Conservation (phyloP, 2,329 filamentous ascomycete genomes). For the Colletotrichum liaoningense region DNA sequence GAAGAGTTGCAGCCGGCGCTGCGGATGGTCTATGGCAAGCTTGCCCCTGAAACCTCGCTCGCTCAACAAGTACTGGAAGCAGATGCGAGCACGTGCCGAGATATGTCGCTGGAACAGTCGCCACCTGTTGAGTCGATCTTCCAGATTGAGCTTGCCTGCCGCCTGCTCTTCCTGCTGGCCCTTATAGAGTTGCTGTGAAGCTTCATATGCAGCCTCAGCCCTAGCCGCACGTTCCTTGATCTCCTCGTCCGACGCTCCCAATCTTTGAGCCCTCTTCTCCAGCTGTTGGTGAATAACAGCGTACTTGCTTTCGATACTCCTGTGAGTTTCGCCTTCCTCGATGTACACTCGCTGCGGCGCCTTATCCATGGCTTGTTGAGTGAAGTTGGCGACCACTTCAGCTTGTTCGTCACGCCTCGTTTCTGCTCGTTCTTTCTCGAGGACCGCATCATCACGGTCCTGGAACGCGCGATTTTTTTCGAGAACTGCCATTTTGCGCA, state of each 20-base stretch:
- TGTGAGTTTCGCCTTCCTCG: conserved; percentile 71
- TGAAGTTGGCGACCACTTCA: conserved; percentile 64
- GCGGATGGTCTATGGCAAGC: conserved; percentile 80
- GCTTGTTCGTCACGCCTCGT: conserved; percentile 59
- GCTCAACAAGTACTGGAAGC: conserved; percentile 88
- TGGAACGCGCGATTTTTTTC: conserved; percentile 73
- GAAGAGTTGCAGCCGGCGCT: conserved; percentile 80
- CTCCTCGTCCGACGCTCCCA: conserved; percentile 74
- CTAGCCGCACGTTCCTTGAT: conserved; percentile 64
- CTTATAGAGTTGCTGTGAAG: conserved; percentile 52
- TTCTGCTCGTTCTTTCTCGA: conserved; percentile 57
- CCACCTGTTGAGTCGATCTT: conserved; percentile 80
- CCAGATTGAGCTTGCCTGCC: conserved; percentile 69
- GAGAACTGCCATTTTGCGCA: conserved; percentile 64
- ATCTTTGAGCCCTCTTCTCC: conserved; percentile 63
- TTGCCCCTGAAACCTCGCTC: conserved; percentile 90
- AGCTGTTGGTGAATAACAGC: conserved; percentile 68
- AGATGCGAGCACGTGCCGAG: conserved; percentile 84
- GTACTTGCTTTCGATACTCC: conserved; percentile 66
- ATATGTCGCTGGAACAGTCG: conserved; percentile 85
- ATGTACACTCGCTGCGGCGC: conserved; percentile 69
- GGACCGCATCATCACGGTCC: conserved; percentile 59
- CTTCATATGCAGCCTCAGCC: conserved; percentile 52
- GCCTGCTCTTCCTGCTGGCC: conserved; percentile 55
- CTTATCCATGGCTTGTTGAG: conserved; percentile 63